Conservation (phyloP, 768 basidiomycete genomes). For the Suillus discolor region DNA sequence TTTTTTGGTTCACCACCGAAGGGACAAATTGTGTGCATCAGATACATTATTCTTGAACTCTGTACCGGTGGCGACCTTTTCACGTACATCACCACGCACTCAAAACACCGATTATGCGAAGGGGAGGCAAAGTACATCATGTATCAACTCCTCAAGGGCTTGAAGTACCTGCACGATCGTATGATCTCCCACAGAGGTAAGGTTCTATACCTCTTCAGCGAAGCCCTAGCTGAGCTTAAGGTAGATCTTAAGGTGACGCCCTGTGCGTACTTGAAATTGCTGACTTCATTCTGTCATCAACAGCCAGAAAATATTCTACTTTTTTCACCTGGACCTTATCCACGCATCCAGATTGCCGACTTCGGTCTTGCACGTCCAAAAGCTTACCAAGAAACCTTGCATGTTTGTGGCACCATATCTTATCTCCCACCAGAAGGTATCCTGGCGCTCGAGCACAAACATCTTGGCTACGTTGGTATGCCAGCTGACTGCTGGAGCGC, state of each 20-base stretch:
- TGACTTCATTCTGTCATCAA: not conserved
- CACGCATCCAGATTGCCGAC: constrained; percentile 83
- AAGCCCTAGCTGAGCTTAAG: constrained; percentile 9
- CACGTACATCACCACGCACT: constrained; percentile 72
- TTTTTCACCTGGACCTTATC: constrained; percentile 79
- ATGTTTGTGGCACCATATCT: constrained; percentile 86
- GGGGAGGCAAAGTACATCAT: constrained; percentile 85
- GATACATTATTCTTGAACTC: constrained; percentile 83
- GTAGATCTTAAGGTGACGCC: constrained; percentile 63
- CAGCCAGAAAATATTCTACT: constrained; percentile 87
- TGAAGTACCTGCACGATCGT: constrained; percentile 70
- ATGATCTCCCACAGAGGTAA: constrained; percentile 80
- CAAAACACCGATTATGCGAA: constrained; percentile 62
- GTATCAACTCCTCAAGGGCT: constrained; percentile 73
- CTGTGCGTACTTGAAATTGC: not conserved
- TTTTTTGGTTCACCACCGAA: not conserved
- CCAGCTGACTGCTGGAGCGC: constrained; percentile 92
- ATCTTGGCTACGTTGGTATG: constrained; percentile 77
- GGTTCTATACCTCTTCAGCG: constrained; percentile 15
- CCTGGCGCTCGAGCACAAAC: constrained; percentile 72
- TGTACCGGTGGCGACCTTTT: constrained; percentile 90
- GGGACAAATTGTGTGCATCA: constrained; percentile 24
- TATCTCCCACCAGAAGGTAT: constrained; percentile 88
- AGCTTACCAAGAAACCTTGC: constrained; percentile 80
- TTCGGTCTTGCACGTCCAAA: constrained; percentile 83